Evolutionary conservation across 2,329 filamentous ascomycete species (phyloP).

Genomic region (Epichloe brachyelytri): DNA sequence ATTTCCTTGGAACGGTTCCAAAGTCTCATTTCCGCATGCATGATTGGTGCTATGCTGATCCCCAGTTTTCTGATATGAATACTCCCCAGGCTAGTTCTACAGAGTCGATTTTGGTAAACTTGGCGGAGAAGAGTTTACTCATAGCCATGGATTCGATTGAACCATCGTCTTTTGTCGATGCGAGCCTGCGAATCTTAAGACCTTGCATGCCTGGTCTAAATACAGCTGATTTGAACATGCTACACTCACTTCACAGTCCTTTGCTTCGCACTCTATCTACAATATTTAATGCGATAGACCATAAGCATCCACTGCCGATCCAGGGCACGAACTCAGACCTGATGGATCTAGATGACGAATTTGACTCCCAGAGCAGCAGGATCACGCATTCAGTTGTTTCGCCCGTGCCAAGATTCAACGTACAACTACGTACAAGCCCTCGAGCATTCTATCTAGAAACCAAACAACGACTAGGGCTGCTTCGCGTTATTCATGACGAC

Average conservation of each 20-base stretch:
- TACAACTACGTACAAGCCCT: conserved; percentile 27
- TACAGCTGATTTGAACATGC: conserved; percentile 21
- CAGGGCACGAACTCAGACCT: conserved; percentile 31
- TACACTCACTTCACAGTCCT: conserved; percentile 26
- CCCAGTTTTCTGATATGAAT: conserved; percentile 33
- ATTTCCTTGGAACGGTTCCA: conserved; percentile 40
- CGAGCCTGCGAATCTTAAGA: conserved; percentile 31
- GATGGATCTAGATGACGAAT: conserved; percentile 57
- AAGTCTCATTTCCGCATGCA: conserved; percentile 36
- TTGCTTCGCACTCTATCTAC: conserved; percentile 31
- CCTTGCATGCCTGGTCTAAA: conserved; percentile 33
- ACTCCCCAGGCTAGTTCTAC: conserved; percentile 36
- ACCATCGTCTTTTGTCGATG: conserved; percentile 30
- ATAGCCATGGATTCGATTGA: conserved; percentile 31
- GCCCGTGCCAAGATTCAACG: conserved; percentile 34
- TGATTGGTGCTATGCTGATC: conserved; percentile 32
- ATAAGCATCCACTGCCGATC: conserved; percentile 11
- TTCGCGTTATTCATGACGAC: conserved; percentile 31
- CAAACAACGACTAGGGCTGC: conserved; percentile 30
- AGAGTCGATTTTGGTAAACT: conserved; percentile 27
- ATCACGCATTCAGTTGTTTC: conserved; percentile 23
- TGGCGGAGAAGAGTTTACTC: conserved; percentile 28
- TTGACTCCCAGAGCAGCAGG: conserved; percentile 46
- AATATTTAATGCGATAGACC: conserved; percentile 19
- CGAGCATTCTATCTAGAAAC: conserved; percentile 37